Evolutionary conservation across 2,329 filamentous ascomycete genomes (phyloP), one percentile per base, ranked within the genome.

Genomic region (Dryadomyces quercus-mongolicae): DNA sequence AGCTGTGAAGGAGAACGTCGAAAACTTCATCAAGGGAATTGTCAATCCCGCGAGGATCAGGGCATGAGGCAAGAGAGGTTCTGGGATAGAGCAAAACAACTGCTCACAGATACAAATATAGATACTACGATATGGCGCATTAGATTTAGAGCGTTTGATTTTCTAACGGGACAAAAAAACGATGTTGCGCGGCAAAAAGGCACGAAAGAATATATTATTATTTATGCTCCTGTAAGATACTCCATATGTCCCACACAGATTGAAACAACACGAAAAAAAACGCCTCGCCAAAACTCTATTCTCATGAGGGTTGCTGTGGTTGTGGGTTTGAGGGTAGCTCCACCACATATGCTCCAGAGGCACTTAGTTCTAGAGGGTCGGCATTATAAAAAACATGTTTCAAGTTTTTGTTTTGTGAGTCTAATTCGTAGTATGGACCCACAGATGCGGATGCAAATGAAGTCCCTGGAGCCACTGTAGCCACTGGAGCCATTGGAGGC

Each of bases 1-100:
- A n/a, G 45, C 34, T 0, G 36, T 57, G 43, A 55, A 55, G 38
- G 60, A 60, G 45, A 61, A 61, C 9, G 42, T 61, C 7, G 47
- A 58, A 36, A 45, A 49, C 12, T 61, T 58, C 18, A 38, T 61
- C 36, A 38, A 22, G 0, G 60, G 60, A 0, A 45, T 34, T 9
- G 13, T 48, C 1, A 38, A 45, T 2, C 38, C 52, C 2, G 54
- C 56, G 5, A 43, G 60, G 31, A 44, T 55, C 9, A 52, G 51
- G 34, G 58, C 54, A 7, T 61, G 18, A 44, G 20, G 22, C 25
- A 7, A 22, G 31, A 13, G 46, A 16, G 16, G 12, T 43, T 8
- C 5, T 16, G 5, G 10, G 15, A 13, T 12, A 16, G 6, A 43
- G 40, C n/a, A n/a, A 16, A 8, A 16, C 34, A 38, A 38, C 34